Base-by-base conservation (phyloP, 768 basidiomycete species). In the Russula earlei region DNA sequence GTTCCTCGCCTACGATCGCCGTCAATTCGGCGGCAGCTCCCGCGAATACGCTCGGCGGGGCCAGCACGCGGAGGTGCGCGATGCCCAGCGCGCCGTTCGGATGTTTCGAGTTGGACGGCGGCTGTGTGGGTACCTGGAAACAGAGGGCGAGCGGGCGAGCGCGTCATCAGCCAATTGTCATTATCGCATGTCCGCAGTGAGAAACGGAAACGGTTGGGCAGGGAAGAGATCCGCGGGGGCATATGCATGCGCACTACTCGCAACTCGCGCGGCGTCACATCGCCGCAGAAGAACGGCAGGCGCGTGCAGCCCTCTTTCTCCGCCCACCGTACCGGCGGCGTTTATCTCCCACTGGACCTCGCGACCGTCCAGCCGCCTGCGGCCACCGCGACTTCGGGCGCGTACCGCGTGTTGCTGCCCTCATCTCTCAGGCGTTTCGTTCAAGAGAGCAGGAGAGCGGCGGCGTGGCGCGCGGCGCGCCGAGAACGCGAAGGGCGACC, bases 251-350 rank as follows among this genome's bases (percentile, higher is more conserved):
- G 36, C 36, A 15, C 6, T 20, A 84, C 87, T 67, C 86, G 72
- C 67, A 75, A 74, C 2, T 67, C 60, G 47, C 85, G 70, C 3
- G 83, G 78, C 3, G 84, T 86, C 3, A 85, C 69, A 63, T 88
- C 86, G 12, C 83, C 83, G 62, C 87, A 88, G 67, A 83, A 88
- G 64, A 88, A 88, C 7, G 86, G 85, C 17, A 82, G 66, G 63
- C 61, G 2, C 76, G 62, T 40, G 36, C 44, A 54, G 19, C 62
- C 52, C 41, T 47, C 37, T 17, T 75, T 11, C 68, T 62, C 9
- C 24, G 15, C 43, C 60, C 33, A 43, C 51, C 40, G 14, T 47
- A 51, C 11, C 36, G 82, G 72, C 4, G 71, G 67, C 2, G 72
- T 77, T n/a, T 37, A 85, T 76, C 38, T 81, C 63, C 84, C 85